Evolutionary conservation across 2,329 filamentous ascomycete species (phyloP).

Genomic region (Fusarium beomiforme): DNA sequence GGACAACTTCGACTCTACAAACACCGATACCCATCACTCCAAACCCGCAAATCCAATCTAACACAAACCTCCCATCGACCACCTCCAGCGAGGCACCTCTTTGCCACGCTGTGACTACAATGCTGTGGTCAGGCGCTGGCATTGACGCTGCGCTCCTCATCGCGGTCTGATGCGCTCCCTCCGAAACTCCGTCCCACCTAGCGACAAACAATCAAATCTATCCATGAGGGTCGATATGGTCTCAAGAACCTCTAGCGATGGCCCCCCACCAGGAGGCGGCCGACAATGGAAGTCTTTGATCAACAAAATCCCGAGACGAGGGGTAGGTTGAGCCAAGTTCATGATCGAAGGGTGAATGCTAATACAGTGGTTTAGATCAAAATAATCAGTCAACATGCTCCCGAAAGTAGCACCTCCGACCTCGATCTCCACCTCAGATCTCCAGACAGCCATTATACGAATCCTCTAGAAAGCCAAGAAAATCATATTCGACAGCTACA

Average conservation of each 20-base stretch:
- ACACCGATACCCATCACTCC: background rate
- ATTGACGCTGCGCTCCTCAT: slow-evolving; percentile 39
- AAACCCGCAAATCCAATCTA: background rate
- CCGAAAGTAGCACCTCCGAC: slow-evolving; percentile 44
- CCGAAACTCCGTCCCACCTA: slow-evolving; percentile 21
- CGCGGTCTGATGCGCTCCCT: slow-evolving; percentile 39
- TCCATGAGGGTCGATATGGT: slow-evolving; percentile 42
- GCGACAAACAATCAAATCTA: slow-evolving; percentile 25
- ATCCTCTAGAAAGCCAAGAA: slow-evolving; percentile 45
- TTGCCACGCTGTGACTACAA: slow-evolving; percentile 37
- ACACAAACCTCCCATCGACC: background rate
- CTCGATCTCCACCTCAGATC: slow-evolving; percentile 40
- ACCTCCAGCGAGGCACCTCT: slow-evolving; percentile 36
- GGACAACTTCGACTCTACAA: background rate
- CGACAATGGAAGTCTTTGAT: slow-evolving; percentile 35
- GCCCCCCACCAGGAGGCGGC: slow-evolving; percentile 26
- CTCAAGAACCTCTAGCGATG: slow-evolving; percentile 46
- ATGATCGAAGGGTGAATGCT: background rate
- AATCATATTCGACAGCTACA: slow-evolving; percentile 50
- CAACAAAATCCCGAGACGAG: slow-evolving; percentile 26
- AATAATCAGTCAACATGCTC: slow-evolving; percentile 19
- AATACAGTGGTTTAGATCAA: slow-evolving; percentile 7
- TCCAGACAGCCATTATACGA: slow-evolving; percentile 39
- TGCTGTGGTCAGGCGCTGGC: slow-evolving; percentile 39
- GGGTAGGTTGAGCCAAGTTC: slow-evolving; percentile 14